Evolutionary conservation across 2,329 filamentous ascomycete genomes (phyloP), one percentile per base, ranked within the genome.

Genomic region (Fusarium camptoceras): DNA sequence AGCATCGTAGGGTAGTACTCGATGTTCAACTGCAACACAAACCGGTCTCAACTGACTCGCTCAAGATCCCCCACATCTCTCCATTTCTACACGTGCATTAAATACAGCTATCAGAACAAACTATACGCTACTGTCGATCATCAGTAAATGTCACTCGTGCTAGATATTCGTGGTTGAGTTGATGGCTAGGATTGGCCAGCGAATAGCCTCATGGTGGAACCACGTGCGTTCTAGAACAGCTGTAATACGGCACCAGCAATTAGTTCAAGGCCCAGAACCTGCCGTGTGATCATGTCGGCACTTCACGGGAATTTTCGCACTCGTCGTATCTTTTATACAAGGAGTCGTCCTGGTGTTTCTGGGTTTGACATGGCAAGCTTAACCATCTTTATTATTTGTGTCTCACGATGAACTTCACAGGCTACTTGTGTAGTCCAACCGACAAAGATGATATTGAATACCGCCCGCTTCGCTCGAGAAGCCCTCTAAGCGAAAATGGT

Each of bases 201-300:
- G 22, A 51, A 30, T 30, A 49, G n/a, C 20, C 34, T 68, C 56
- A 59, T 41, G 55, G 66, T 65, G 66, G 66, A 69, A 50, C 66
- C 70, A 72, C 70, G 70, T 72, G 70, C 62, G 62, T 39, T 54
- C 39, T 50, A 68, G 56, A 50, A 25, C 41, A 50, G 43, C 56
- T 70, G 51, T 67, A 68, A 72, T 72, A 72, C 70, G 70, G 37
- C 66, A 39, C 14, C 20, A n/a, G 24, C 10, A 22, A 49, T 39
- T 43, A 62, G 65, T 63, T 25, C 39, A 12, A 50, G 59, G 34
- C 39, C 39, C 50, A 58, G 30, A 37, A 43, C 31, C 43, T 47
- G 53, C 44, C 60, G 50, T 68, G 69, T 72, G 68, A 72, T 55
- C 46, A 50, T 56, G 24, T 41, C 55, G 50, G 55, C 47, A 66